Evolutionary conservation across 768 basidiomycete genomes (phyloP), one percentile per base, ranked within the genome.

Genomic region (Tylopilus rubrobrunneus): DNA sequence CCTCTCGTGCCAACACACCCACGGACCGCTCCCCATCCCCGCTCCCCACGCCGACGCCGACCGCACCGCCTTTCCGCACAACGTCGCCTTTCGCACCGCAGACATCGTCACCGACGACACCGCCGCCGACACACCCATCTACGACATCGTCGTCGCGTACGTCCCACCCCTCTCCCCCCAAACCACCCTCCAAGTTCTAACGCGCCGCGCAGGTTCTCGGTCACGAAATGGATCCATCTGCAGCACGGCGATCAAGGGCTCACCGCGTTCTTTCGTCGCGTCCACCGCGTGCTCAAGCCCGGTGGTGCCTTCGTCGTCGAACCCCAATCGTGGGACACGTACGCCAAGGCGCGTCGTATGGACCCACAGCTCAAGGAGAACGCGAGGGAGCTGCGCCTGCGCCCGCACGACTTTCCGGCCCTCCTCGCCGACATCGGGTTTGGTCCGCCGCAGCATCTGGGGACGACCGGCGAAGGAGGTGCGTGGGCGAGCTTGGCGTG

Each of bases 151-250:
- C 29, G 56, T 94, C 34, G 93, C 84, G 93, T 94, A 62, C 57
- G 52, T 8, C 17, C 39, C 3, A 21, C 39, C 4, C 17, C 19
- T 3, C 11, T 1, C 21, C n/a, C 10, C 10, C 7, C 44, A 17
- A 6, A 2, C 14, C 17, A 37, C 15, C 15, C 36, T 7, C 19
- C 19, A 19, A 19, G 19, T 19, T 19, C 12, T 31, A 7, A 11
- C 31, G 31, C 31, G 31, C 1, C 31, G 31, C 2, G 7, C 27
- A 67, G 51, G 1, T 84, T 96, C 59, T 95, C 92, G 0, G 71
- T 95, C 42, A 83, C 92, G 0, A 96, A 94, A 70, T 96, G 93
- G 93, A 90, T 95, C 29, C 93, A 96, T 68, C 74, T 96, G 10
- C 85, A 93, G 58, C 74, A 76, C 11, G 87, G 88, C 10, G 93